Evolutionary conservation across 225 moss, liverwort and hornwort genomes (phyloP).

Genomic region (Pseudisothecium myosuroides): DNA sequence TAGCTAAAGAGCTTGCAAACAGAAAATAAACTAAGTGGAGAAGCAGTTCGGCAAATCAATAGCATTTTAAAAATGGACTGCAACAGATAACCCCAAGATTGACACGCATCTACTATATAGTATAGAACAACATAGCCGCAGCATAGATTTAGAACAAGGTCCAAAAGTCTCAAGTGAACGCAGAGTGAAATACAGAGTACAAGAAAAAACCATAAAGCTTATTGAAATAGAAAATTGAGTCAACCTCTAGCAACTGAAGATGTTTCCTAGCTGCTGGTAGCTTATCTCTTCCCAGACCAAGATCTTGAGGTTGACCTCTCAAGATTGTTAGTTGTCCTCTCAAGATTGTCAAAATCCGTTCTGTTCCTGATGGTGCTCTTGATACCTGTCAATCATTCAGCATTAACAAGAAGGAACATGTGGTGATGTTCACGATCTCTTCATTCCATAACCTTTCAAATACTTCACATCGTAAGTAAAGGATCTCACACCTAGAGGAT

Average conservation of each 20-base stretch:
- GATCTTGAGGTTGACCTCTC: constrained; percentile 39
- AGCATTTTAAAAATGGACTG: not conserved
- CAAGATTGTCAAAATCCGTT: constrained; percentile 67
- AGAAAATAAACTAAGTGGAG: not conserved
- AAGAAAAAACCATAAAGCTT: not conserved
- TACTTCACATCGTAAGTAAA: not conserved
- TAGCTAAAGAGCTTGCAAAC: not conserved
- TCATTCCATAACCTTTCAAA: not conserved
- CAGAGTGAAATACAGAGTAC: not conserved
- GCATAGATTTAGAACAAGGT: not conserved
- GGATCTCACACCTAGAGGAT: not conserved
- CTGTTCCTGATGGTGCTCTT: constrained; percentile 83
- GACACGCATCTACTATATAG: not conserved
- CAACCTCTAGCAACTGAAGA: constrained; percentile 76
- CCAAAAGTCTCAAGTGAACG: not conserved
- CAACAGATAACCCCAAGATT: not conserved
- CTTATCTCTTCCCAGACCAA: constrained; percentile 20
- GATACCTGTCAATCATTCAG: constrained; percentile 48
- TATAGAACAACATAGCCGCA: not conserved
- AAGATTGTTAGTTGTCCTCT: constrained; percentile 50
- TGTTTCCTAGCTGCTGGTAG: constrained; percentile 63
- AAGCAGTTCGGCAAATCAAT: not conserved
- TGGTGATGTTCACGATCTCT: not conserved
- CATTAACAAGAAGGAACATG: not conserved
- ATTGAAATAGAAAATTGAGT: not conserved